These are phyloP conservation scores for Dimocarpus longan DNA, from an alignment of 345 rosid species.

Conservation along the genomic window DNA sequence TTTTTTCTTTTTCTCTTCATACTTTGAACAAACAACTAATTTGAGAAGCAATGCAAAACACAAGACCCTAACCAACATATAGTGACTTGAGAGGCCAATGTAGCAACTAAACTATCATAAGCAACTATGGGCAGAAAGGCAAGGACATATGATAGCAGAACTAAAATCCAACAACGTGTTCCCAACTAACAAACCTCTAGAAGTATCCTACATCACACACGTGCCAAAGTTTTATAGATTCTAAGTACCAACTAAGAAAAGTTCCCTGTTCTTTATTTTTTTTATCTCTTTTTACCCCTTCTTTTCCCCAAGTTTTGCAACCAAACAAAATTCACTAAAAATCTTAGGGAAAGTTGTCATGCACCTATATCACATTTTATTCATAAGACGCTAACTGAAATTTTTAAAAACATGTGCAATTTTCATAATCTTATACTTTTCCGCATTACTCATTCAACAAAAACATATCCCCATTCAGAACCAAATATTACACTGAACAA, in stretches of 20 bases:
- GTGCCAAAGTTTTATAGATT: background rate
- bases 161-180: too few relatives aligned
- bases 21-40: too few relatives aligned
- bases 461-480: background rate
- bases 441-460: background rate
- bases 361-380: background rate
- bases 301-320: background rate
- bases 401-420: background rate
- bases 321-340: background rate
- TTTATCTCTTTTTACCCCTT: background rate
- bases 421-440: background rate
- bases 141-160: too few relatives aligned
- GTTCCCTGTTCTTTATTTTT: background rate
- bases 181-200: background rate
- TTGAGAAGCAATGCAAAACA: too few relatives aligned
- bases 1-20: too few relatives aligned
- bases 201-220: background rate
- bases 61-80: too few relatives aligned
- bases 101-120: too few relatives aligned
- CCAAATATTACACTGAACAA: background rate
- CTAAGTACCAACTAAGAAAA: background rate
- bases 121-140: too few relatives aligned
- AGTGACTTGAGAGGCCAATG: too few relatives aligned
- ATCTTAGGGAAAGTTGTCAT: background rate
- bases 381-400: background rate